Evolutionary conservation across 2,329 filamentous ascomycete genomes (phyloP).

Genomic region (Aureobasidium sp.): DNA sequence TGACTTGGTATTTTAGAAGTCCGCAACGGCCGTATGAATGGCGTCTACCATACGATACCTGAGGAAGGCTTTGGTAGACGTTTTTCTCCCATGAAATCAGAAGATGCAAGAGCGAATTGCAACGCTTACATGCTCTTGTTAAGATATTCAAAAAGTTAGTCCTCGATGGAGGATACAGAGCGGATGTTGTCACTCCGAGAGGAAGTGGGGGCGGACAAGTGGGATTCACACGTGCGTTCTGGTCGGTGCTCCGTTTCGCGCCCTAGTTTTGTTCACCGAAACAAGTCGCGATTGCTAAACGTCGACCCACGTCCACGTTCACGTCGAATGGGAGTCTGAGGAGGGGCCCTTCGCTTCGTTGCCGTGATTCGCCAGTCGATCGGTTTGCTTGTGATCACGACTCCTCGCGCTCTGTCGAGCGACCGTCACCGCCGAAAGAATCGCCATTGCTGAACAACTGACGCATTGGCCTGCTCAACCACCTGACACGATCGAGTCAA

Average conservation of each 20-base stretch:
- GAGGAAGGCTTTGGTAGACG: neutral
- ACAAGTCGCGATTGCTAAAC: neutral
- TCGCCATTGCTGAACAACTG: neutral
- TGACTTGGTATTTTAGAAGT: neutral
- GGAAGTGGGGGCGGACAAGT: neutral
- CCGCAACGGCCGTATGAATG: neutral
- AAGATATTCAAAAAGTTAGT: neutral
- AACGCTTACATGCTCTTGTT: neutral
- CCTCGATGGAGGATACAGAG: neutral
- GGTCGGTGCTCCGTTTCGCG: neutral
- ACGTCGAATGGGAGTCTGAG: neutral
- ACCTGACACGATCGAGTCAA: conserved; percentile 11
- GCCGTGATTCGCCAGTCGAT: neutral
- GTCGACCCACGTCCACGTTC: neutral
- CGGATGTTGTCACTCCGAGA: neutral
- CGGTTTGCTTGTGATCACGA: neutral
- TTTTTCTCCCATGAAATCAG: neutral
- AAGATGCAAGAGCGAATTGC: neutral
- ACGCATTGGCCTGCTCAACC: conserved; percentile 1
- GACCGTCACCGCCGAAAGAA: neutral
- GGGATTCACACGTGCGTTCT: neutral
- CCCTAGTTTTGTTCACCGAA: neutral
- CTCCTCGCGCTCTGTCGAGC: neutral
- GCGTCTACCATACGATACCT: neutral
- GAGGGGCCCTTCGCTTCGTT: neutral